Evolutionary conservation across 139 green algal genomes (phyloP), one percentile per base, ranked within the genome.

Genomic region (Tetradesmus lagerheimii): DNA sequence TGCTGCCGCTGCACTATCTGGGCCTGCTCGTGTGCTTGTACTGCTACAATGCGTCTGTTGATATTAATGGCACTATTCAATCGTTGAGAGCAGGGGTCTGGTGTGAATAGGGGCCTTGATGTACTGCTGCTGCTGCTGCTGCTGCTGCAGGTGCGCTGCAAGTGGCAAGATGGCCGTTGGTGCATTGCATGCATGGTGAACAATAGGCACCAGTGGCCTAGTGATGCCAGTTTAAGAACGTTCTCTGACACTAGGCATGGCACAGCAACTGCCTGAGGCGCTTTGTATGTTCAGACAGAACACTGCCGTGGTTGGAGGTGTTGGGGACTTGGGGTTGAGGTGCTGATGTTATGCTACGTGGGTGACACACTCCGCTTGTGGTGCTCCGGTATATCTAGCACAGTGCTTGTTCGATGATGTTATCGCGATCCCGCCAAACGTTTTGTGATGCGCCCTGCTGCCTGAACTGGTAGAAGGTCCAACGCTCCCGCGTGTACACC

Each of bases 111-210:
- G 23, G 57, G 31, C 57, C 23, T n/a, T n/a, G 23, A 9, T 71
- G 20, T 71, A 23, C 71, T 79, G 71, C 71, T 79, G 71, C 71
- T 41, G n/a, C 12, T 79, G 71, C n/a, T n/a, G n/a, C 57, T 71
- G 9, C 71, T 79, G 71, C 71, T 79, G 71, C 71, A 79, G n/a
- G 31, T 79, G 71, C n/a, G n/a, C 14, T 79, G n/a, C 31, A 41
- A 8, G 35, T 62, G 76, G 76, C 16, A n/a, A 38, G 38, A 35
- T 14, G 57, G 76, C 31, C 11, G 3, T 29, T 83, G 76, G 9
- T 83, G 76, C 76, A 50, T 18, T 27, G 9, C 29, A 4, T 83
- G 76, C 71, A 79, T 41, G 20, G 41, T 71, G 23, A 31, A 6
- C 20, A 18, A 11, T 62, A 62, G 8, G 8, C 12, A 62, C 43